Percentiles rank a stretch among this genome's conserved stretches.
phyloP scores from a whole-genome alignment of 768 basidiomycete genomes.

The Leccinum barrowsii region DNA sequence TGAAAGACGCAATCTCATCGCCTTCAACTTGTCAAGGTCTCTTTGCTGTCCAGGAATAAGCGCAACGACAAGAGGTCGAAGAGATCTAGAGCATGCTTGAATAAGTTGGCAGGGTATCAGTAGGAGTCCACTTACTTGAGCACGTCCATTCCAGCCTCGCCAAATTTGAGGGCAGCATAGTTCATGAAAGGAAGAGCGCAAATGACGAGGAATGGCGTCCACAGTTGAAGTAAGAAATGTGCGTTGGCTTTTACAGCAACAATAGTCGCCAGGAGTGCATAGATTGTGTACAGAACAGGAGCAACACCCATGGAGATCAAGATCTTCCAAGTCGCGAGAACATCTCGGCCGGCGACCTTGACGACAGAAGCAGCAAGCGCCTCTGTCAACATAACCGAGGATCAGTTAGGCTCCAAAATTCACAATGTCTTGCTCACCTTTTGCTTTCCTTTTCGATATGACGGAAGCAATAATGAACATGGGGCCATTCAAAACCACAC shows the following conservation, averaged over 20 bases:
- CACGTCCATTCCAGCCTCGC: constrained; percentile 97
- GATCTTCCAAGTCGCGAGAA: constrained; percentile 97
- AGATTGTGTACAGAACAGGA: constrained; percentile 80
- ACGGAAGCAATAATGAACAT: constrained; percentile 89
- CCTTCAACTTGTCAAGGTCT: constrained; percentile 71
- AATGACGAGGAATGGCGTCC: constrained; percentile 76
- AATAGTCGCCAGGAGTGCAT: constrained; percentile 74
- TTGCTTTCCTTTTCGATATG: constrained; percentile 85
- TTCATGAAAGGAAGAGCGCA: constrained; percentile 81
- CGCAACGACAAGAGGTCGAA: constrained; percentile 85
- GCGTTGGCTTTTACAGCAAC: constrained; percentile 66
- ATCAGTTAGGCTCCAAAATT: background rate
- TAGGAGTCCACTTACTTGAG: constrained; percentile 67
- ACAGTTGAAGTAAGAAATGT: constrained; percentile 59
- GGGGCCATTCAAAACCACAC: constrained; percentile 86
- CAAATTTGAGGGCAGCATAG: constrained; percentile 92
- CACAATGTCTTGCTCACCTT: constrained; percentile 46
- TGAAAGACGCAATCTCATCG: constrained; percentile 68
- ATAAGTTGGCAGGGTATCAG: background rate
- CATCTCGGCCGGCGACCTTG: constrained; percentile 93
- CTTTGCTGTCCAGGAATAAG: constrained; percentile 86
- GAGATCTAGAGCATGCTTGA: constrained; percentile 54
- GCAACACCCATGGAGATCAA: constrained; percentile 89
- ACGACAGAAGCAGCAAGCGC: constrained; percentile 93
- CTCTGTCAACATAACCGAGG: constrained; percentile 44